phyloP scores from a whole-genome alignment of 805 yeast genomes.

The Grigorovia humatica region DNA sequence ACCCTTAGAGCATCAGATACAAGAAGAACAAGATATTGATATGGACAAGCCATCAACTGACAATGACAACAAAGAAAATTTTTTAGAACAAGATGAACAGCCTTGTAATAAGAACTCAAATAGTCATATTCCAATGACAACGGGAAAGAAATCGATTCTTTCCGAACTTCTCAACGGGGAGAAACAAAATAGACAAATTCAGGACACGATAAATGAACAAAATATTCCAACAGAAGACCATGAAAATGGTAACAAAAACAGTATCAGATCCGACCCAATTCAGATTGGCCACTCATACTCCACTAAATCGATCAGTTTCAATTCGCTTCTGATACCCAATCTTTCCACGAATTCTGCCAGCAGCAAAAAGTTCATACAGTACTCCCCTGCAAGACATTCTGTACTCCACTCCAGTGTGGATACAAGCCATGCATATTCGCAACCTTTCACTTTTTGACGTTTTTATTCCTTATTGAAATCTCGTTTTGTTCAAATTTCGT shows the following conservation, averaged over 20 bases:
- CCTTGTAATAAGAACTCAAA: too few relatives aligned
- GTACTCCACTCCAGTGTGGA: conserved; percentile 14
- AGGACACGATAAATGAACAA: neutral
- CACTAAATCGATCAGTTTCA: neutral
- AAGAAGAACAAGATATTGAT: neutral
- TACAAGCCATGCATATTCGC: conserved; percentile 24
- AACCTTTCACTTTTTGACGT: conserved; percentile 19
- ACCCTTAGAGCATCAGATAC: neutral
- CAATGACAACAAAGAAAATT: too few relatives aligned
- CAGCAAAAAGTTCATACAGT: conserved; percentile 8
- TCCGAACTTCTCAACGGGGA: neutral
- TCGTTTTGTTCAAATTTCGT: neutral
- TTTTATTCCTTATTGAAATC: neutral
- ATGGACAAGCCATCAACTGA: too few relatives aligned
- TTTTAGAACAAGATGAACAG: neutral
- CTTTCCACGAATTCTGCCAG: neutral
- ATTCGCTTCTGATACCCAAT: neutral
- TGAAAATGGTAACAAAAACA: neutral
- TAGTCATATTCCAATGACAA: neutral
- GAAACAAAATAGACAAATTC: neutral
- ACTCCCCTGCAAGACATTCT: conserved; percentile 19
- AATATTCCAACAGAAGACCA: neutral
- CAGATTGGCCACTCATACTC: neutral
- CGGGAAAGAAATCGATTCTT: neutral
- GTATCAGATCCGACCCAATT: neutral